Evolutionary conservation across 2,329 filamentous ascomycete species (phyloP), one percentile per base, ranked within the genome.

Genomic region (Aspergillus fumigatus): DNA sequence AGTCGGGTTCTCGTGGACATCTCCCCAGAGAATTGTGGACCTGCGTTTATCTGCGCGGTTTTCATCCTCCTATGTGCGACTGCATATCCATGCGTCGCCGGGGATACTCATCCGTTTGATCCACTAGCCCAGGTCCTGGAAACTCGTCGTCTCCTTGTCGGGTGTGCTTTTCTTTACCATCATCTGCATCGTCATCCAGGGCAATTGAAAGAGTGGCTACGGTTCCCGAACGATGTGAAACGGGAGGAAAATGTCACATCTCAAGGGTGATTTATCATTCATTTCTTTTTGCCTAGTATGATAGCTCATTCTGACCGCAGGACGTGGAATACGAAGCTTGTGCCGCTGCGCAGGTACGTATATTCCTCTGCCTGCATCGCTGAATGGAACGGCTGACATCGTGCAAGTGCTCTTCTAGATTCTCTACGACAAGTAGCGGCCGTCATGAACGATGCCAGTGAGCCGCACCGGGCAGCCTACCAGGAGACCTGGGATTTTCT

Each of bases 1-100:
- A 67, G 70, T 38, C 69, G 70, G 25, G 65, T 68, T n/a, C 58
- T 76, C 5, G 61, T 64, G 2, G 63, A 74, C 14, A 70, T 80
- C 19, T 73, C 74, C 2, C 65, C 73, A 3, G 67, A 72, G 1
- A 77, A 77, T 48, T 75, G 73, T 40, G 74, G 76, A 11, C 76
- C 77, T 1, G 72, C 71, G 4, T 76, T 76, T 53, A 66, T 73
- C 32, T 71, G 72, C n/a, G 68, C 73, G 9, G 68, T 76, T 10
- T 72, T 76, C 38, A 73, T 75, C 38, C 68, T 75, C 61, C 57
- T 75, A 5, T 75, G 72, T 29, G 70, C 72, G 10, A 68, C 65
- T 4, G 70, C 69, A 2, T 67, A 68, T 25, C 67, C 67, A 3
- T 69, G 65, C 41, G 61, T 70, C 25, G 70, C 67, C 3, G 38